Base-by-base conservation (phyloP, 768 basidiomycete species). In the Tulasnella sp. region DNA sequence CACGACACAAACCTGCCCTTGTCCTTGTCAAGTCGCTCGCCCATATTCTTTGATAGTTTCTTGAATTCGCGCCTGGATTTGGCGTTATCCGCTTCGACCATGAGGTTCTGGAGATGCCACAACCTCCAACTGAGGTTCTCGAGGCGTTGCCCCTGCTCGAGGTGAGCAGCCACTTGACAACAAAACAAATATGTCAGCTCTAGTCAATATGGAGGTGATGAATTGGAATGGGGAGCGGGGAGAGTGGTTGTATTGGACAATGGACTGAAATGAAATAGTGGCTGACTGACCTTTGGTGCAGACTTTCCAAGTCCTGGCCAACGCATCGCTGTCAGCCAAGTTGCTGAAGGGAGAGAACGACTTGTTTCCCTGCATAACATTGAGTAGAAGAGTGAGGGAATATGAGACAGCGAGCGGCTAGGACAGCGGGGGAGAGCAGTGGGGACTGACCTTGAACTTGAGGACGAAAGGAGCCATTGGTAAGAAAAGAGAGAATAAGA, bases 301-400 rank as follows among this genome's bases (percentile, higher is more conserved):
- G 3, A 85, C 88, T 78, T 90, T 89, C 88, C 88, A 91, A 63
- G 88, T 91, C 75, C 82, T 86, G 50, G 88, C 86, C 68, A 91
- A 73, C 58, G 86, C 77, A 68, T 91, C 88, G 52, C 79, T 75
- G 73, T 91, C 88, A 72, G 78, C 73, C 71, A 91, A 78, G 73
- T 89, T 87, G 69, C 84, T 85, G 73, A 91, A 91, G 60, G 88
- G 86, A 70, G 90, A 85, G 69, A 91, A 91, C 68, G 88, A 90
- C 75, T 90, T 91, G 80, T 91, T 91, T 72, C 88, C 87, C 88
- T 77, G 66, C 50, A 51, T 35, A 11, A 49, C 11, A 17, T 2
- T 12, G 42, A 39, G 19, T 19, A 58, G 32, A 49, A 39, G 39
- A 17, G 21, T n/a, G n/a, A 29, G 19, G 41, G 29, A 9, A 15